Evolutionary conservation across 345 rosid genomes (phyloP), one percentile per base, ranked within the genome.

Genomic region (Citrus inodora): DNA sequence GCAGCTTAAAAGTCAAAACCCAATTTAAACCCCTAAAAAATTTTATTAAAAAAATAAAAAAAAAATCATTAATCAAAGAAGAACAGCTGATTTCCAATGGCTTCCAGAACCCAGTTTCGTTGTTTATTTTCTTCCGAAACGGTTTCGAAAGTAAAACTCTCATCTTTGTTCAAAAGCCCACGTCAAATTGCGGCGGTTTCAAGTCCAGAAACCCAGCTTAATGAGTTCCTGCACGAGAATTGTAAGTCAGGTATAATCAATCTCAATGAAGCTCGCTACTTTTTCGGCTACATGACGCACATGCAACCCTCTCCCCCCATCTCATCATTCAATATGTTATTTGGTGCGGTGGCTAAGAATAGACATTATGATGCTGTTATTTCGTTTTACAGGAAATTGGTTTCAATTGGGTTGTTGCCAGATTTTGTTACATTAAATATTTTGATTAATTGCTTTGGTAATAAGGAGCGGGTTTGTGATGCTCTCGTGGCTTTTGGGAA

Each of bases 371-470:
- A 55, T 30, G 75, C 56, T 71, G 46, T 71, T 32, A 32, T 71
- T 71, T 32, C n/a, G 28, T 58, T 30, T 71, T 32, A 53, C 14
- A 11, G 56, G 63, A 55, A 19, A 33, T 35, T 71, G 40, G 75
- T 53, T 22, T 55, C 64, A 71, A 71, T 8, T 32, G 64, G 75
- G 46, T 19, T 83, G 56, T 37, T 74, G 35, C 51, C 53, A 16
- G 77, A 79, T 82, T 82, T 78, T 38, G 48, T 74, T 75, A 74
- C 80, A 9, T 75, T 87, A 71, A 85, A 81, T 55, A 75, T 83
- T 46, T 42, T 87, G 78, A 27, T 82, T 33, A 78, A 78, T 79
- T 84, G 81, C 63, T 33, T 71, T 35, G 11, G 63, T 58, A 55
- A 71, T 32, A 58, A 53, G 42, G n/a, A n/a, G 33, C 37, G 30